Percentiles rank a stretch among this genome's conserved stretches.
Evolutionary conservation across 768 basidiomycete genomes (phyloP).

Genomic region (Daedaleopsis nitida): DNA sequence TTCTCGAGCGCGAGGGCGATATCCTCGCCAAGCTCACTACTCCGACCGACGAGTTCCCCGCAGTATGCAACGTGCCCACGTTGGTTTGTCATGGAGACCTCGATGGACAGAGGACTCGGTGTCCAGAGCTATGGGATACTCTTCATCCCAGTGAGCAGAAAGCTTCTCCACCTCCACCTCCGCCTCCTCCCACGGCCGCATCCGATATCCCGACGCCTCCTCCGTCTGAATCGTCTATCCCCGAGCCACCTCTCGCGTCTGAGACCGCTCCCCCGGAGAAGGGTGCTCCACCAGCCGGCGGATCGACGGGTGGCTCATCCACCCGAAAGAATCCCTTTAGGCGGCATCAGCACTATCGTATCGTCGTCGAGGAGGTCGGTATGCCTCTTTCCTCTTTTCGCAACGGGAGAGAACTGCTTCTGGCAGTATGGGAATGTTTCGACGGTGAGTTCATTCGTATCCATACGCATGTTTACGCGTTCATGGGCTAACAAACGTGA

Average conservation of each 20-base stretch:
- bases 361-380: slow-evolving; percentile 18
- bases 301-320: no score
- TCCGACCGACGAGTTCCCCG: not conserved
- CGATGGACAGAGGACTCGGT: not conserved
- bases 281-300: no score
- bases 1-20: slow-evolving; percentile 5
- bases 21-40: not conserved
- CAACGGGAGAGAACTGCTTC: no score
- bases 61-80: slow-evolving; percentile 2
- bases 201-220: no score
- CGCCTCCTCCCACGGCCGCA: no score
- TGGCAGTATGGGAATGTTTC: not conserved
- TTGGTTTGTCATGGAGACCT: slow-evolving; percentile 7
- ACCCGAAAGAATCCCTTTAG: not conserved
- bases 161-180: no score
- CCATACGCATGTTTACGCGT: no score
- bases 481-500: no score
- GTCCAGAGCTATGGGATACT: not conserved
- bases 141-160: not conserved
- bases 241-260: no score
- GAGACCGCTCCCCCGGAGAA: no score
- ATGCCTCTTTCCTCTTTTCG: not conserved
- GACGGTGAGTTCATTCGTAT: not conserved
- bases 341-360: slow-evolving; percentile 17
- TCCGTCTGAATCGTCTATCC: no score